Percentiles rank a stretch among this genome's conserved stretches.
Conservation (phyloP, 169 alveolate genomes). For the Eimeria zaria region DNA sequence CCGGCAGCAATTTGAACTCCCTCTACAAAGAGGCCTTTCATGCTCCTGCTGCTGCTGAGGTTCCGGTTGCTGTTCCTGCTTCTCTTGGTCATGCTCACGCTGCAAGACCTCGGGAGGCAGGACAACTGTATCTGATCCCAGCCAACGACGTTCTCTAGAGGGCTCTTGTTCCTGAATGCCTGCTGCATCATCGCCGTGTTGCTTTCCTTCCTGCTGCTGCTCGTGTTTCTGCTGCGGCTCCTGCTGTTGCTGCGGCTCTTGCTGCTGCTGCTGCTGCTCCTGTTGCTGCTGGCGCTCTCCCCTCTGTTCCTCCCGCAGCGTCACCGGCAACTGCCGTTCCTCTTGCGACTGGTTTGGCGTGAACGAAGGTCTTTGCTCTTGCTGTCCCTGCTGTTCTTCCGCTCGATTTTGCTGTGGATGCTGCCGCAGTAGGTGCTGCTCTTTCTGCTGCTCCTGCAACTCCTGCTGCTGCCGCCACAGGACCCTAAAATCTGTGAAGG, state of each 20-base stretch:
- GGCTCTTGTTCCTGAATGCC: not conserved
- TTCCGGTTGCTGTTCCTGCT: not conserved
- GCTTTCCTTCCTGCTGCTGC: constrained; percentile 54
- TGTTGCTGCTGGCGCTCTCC: not conserved
- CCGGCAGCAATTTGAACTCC: constrained; percentile 22
- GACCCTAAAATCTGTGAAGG: constrained; percentile 59
- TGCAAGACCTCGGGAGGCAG: constrained; percentile 40
- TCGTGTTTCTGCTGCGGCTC: no score
- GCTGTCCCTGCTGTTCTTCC: constrained; percentile 31
- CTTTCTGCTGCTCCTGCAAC: constrained; percentile 39
- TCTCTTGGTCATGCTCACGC: constrained; percentile 16
- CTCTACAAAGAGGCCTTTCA: constrained; percentile 16
- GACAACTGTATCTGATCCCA: constrained; percentile 3
- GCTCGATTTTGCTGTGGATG: not conserved
- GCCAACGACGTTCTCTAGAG: not conserved
- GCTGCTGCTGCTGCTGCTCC: no score
- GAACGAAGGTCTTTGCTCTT: not conserved
- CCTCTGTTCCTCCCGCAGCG: constrained; percentile 16
- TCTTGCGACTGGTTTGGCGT: not conserved
- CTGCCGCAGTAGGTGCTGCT: constrained; percentile 51
- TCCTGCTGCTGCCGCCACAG: constrained; percentile 73
- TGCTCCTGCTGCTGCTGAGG: constrained; percentile 25
- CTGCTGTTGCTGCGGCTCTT: no score
- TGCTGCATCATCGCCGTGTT: constrained; percentile 23
- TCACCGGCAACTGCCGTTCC: constrained; percentile 10